Base-by-base conservation (phyloP, 306 rosid species). In the Senna tora region DNA sequence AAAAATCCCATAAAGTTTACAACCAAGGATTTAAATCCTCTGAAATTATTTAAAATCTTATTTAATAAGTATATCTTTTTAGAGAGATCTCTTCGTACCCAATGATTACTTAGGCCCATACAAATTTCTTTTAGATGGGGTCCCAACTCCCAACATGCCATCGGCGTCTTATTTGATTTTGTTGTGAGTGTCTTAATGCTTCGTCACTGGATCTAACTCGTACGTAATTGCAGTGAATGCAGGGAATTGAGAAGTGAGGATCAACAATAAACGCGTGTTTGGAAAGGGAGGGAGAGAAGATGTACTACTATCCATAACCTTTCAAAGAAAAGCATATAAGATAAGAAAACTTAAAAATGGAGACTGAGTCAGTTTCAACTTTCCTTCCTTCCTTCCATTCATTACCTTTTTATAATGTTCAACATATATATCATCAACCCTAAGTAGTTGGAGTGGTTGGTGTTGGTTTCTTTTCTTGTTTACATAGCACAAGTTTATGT, bases 361-460 rank as follows among this genome's bases (percentile, higher is more conserved):
- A 17, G 20, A 61, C 67, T 17, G 28, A 16, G 47, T 60, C 49
- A 61, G 32, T 36, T 42, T 61, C 67, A 61, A 61, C 30, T 17
- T 17, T 10, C 9, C 2, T 17, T 61, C 17, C 13, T 17, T 10
- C 9, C 2, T 17, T 61, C 17, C 13, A 58, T 7, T 36, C 5
- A 4, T 36, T 36, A 36, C 39, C 6, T 36, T 41, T 41, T 1
- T 41, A 8, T n/a, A n/a, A n/a, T 10, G 46, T 41, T 41, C 20
- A 47, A 60, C 66, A 11, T n/a, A n/a, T n/a, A n/a, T n/a, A n/a
- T 36, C 66, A 60, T 42, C 11, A 8, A 9, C 32, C 66, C 42
- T 16, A 2, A 16, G n/a, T 5, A 0, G 67, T 17, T 36, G 46
- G 41, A 15, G 38, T 33, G 10, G 64, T 32, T 32, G 46, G 45